These are phyloP conservation scores for Lomentospora prolificans DNA, from an alignment of 2,329 filamentous ascomycete genomes.

Conservation along the genomic window DNA sequence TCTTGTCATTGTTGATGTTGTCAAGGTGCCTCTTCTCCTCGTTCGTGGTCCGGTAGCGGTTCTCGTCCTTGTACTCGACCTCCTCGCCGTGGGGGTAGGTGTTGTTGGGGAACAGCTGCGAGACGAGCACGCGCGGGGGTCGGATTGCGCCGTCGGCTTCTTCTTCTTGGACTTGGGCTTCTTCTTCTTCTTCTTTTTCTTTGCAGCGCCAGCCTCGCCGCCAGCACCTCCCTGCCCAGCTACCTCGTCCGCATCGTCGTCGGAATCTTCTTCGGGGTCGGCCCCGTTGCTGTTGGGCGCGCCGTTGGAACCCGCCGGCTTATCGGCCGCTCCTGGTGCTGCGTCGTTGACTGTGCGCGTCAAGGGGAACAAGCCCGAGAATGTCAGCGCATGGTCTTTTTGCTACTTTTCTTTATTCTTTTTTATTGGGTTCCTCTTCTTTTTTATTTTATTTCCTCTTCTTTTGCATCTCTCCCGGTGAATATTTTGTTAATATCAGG, in stretches of 20 bases:
- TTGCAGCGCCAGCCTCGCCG: slow-evolving; percentile 26
- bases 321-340: slow-evolving; percentile 20
- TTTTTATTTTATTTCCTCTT: neutral
- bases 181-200: slow-evolving; percentile 81
- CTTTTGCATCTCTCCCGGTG: neutral
- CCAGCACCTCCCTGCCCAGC: slow-evolving; percentile 7
- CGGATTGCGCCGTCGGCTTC: slow-evolving; percentile 59
- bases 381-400: neutral
- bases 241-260: slow-evolving; percentile 37
- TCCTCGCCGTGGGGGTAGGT: slow-evolving; percentile 71
- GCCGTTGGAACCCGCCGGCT: slow-evolving; percentile 20
- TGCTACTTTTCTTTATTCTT: slow-evolving; percentile 5
- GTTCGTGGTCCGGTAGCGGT: slow-evolving; percentile 66
- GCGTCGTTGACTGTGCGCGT: slow-evolving; percentile 20
- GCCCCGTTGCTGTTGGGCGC: slow-evolving; percentile 25
- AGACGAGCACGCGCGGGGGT: slow-evolving; percentile 66
- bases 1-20: slow-evolving; percentile 64
- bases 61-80: slow-evolving; percentile 68
- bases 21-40: slow-evolving; percentile 80
- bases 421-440: slow-evolving; percentile 3
- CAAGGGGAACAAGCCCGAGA: neutral
- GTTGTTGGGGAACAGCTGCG: slow-evolving; percentile 62
- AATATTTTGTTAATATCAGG: neutral
- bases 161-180: slow-evolving; percentile 63
- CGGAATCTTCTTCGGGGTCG: slow-evolving; percentile 37